These are phyloP conservation scores for Fusarium equiseti DNA, from an alignment of 2,329 filamentous ascomycete genomes.

Conservation along the genomic window DNA sequence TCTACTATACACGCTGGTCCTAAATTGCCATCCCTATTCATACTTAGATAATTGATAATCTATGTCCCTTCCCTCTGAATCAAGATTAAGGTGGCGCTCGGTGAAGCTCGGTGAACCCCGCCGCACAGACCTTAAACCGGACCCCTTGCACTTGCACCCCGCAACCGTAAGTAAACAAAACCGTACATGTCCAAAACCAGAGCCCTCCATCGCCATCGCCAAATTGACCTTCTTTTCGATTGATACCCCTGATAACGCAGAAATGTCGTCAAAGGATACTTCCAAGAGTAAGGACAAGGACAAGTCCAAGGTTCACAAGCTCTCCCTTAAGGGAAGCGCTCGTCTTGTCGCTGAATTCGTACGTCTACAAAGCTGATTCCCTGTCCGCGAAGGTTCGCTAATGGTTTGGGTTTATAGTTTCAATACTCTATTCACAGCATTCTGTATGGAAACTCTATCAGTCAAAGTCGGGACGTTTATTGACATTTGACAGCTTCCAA, in stretches of 20 bases:
- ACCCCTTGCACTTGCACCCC: slow-evolving; percentile 36
- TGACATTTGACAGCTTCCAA: slow-evolving; percentile 75
- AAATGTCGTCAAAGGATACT: slow-evolving; percentile 51
- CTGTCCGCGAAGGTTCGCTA: slow-evolving; percentile 25
- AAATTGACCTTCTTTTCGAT: background rate
- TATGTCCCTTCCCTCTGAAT: background rate
- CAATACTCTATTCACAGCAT: slow-evolving; percentile 99
- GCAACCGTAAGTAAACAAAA: slow-evolving; percentile 50
- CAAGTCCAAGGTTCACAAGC: slow-evolving; percentile 93
- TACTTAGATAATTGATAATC: background rate
- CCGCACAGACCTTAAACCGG: slow-evolving; percentile 42
- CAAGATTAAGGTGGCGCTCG: slow-evolving; percentile 30
- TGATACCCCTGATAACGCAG: background rate
- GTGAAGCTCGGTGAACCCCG: slow-evolving; percentile 43
- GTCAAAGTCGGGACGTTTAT: background rate
- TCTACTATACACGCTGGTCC: slow-evolving; percentile 24
- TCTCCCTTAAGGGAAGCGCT: slow-evolving; percentile 85
- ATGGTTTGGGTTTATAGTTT: slow-evolving; percentile 67
- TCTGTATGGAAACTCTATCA: slow-evolving; percentile 65
- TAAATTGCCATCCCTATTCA: background rate
- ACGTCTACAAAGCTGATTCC: slow-evolving; percentile 58
- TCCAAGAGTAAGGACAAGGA: slow-evolving; percentile 61
- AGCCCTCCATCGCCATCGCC: background rate
- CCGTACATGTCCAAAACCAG: slow-evolving; percentile 13
- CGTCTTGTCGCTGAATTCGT: slow-evolving; percentile 97